Evolutionary conservation across 805 yeast species (phyloP), one percentile per base, ranked within the genome.

Genomic region (Blastobotrys mokoenaii): DNA sequence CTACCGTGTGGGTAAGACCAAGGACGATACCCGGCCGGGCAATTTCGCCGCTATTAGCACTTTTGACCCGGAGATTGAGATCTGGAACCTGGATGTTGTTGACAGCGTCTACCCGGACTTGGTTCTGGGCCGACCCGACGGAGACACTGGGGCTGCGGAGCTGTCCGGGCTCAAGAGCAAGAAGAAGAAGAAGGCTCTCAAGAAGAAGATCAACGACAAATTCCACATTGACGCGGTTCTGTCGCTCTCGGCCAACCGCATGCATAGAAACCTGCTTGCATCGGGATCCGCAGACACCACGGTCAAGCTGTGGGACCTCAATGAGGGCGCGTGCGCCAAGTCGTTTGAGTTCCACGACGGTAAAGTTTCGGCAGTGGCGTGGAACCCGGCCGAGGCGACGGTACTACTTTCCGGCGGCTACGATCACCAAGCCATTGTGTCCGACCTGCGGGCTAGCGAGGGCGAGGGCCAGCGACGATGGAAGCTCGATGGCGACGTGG

Each of bases 41-140:
- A 93, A 88, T 65, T 88, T 86, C 65, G 97, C 95, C 1, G 98
- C 98, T 11, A 72, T 93, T 52, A 97, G 97, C 61, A 85, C 97
- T 1, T 90, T 93, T 62, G 97, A 90, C 56, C 98, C 98, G 35
- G 94, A 84, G 60, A 90, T 93, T 64, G 98, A 93, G 67, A 76
- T 93, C 50, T 93, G 97, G 97, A 88, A 93, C 65, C 70, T 93
- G 58, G 98, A 93, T 63, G 80, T 82, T 51, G 71, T 90, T 31
- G 97, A 93, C 55, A 87, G 87, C 58, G 90, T 95, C 22, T 90
- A 85, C 74, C 98, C 98, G 11, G 96, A 89, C 60, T 74, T 84
- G 54, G 87, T 93, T 51, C 71, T 93, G 49, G 97, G 98, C 43
- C 79, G 79, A 9, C 72, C 71, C 38, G 67, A 69, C 16, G 27